phyloP scores from a whole-genome alignment of 2,329 filamentous ascomycete genomes.

The Diplodia mutila region DNA sequence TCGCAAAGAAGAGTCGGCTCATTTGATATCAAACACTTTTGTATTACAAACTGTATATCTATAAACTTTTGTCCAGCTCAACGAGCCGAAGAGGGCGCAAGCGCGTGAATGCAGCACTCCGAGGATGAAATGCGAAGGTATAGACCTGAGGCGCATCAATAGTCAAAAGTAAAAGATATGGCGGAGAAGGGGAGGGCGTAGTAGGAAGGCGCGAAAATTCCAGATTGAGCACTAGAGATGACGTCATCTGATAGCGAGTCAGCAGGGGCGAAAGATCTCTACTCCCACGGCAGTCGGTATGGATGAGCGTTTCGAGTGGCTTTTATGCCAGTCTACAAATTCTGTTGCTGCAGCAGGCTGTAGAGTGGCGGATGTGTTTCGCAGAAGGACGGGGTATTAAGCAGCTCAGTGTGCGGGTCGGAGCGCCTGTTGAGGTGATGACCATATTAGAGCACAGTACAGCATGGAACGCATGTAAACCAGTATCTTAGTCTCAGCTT shows the following conservation, averaged over 20 bases:
- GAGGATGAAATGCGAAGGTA: neutral
- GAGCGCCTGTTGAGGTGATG: neutral
- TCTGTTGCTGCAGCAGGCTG: neutral
- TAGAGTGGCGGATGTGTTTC: neutral
- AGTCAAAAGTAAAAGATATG: neutral
- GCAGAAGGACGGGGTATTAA: neutral
- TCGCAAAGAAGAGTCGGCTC: neutral
- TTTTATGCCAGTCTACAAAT: neutral
- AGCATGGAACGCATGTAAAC: neutral
- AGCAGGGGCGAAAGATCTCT: neutral
- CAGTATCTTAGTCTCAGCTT: constrained; percentile 8
- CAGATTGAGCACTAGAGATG: neutral
- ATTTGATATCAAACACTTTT: neutral
- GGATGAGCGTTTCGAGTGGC: neutral
- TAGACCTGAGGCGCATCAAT: neutral
- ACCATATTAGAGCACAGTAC: constrained; percentile 16
- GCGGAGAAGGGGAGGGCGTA: neutral
- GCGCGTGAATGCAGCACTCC: neutral
- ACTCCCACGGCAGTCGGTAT: neutral
- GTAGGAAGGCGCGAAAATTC: neutral
- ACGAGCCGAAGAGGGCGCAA: neutral
- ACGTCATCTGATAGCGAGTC: constrained; percentile 9
- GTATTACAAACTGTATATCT: neutral
- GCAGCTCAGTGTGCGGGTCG: neutral
- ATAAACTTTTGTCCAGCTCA: neutral